Evolutionary conservation across 2,329 filamentous ascomycete species (phyloP), one percentile per base, ranked within the genome.

Genomic region (Ceratocystis cacaofunesta): DNA sequence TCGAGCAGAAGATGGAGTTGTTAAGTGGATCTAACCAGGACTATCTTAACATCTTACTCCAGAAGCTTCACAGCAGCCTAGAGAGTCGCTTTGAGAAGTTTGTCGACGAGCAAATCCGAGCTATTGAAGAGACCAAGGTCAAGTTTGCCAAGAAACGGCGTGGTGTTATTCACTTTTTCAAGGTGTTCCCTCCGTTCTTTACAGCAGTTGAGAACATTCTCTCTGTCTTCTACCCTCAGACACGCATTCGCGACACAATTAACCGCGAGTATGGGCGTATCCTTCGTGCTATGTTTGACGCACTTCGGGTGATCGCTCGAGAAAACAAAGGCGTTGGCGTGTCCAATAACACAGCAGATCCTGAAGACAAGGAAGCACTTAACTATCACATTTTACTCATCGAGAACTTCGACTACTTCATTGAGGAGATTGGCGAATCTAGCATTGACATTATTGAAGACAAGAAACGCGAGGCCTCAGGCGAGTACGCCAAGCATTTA

Each of bases 361-460:
- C 82, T 0, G 94, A 97, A 74, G 94, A 97, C 73, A 97, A 99
- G 76, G 92, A 96, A 74, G 90, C 91, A 4, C 82, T 99, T 68
- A 97, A 97, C 76, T 96, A 95, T 76, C 92, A 97, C 75, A 96
- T 99, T 71, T 81, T 97, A 43, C 81, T 97, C 64, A 97, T 99
- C 70, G 92, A 99, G 75, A 99, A 99, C 75, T 96, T 96, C 91
- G 95, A 96, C 72, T 91, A 96, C 75, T 97, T 95, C 76, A 79
- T 94, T 10, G 92, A 97, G 73, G 92, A 96, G 74, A 88, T 95
- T 7, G 63, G 67, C 36, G 90, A 95, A 70, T 80, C 87, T 17
- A 81, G 83, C 46, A 84, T 94, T 68, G 82, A 88, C 6, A 85
- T 95, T 0, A 81, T 97, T 3, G 85, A 89, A 68, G 85, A 89